phyloP scores from a whole-genome alignment of 208 protist genomes.

The Phytomonas francai region DNA sequence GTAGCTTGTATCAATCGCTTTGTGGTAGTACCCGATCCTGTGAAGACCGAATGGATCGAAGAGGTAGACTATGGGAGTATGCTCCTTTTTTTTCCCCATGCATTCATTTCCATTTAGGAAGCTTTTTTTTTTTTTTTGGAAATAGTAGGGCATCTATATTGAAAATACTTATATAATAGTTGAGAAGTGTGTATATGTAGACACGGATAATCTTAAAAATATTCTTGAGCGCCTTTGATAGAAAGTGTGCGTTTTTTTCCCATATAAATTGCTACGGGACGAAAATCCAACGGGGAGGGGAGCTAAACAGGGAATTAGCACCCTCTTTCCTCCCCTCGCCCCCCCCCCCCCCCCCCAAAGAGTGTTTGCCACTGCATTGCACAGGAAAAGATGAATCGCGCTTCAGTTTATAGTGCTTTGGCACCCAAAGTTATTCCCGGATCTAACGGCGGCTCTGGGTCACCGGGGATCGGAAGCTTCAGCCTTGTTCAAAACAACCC shows the following conservation, averaged over 20 bases:
- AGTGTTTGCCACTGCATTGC: background rate
- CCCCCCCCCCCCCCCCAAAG: too few relatives aligned
- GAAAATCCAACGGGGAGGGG: background rate
- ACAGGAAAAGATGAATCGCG: background rate
- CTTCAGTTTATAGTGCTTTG: background rate
- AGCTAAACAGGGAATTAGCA: background rate
- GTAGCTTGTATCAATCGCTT: too few relatives aligned
- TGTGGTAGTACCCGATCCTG: too few relatives aligned
- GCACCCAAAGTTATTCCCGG: background rate
- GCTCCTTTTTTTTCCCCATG: background rate
- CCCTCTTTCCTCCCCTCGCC: too few relatives aligned
- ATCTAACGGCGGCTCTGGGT: background rate
- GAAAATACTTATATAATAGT: background rate
- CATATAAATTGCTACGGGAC: background rate
- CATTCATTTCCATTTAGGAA: background rate
- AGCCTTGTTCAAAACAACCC: conserved; percentile 18
- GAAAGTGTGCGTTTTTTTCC: background rate
- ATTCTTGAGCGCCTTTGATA: background rate
- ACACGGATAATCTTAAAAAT: background rate
- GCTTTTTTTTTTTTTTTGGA: background rate
- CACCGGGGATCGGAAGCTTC: background rate
- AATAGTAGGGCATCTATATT: background rate
- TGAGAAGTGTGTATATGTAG: background rate
- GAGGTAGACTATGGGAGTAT: too few relatives aligned
- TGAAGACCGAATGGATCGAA: too few relatives aligned